Evolutionary conservation across 2,329 filamentous ascomycete genomes (phyloP).

Genomic region (Hymenoscyphus fraxineus): DNA sequence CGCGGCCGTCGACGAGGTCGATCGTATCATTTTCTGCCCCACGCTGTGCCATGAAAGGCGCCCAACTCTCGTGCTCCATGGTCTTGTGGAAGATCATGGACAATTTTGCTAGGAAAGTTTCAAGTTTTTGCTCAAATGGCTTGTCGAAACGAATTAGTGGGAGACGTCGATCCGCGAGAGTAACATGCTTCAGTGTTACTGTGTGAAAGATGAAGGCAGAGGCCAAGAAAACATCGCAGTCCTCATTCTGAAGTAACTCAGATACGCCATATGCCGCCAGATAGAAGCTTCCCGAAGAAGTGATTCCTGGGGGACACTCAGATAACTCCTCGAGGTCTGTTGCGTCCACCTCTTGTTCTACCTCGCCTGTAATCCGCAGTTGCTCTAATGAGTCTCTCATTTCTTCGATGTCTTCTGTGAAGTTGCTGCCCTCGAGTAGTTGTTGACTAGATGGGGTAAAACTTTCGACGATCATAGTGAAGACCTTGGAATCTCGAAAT

Average conservation of each 20-base stretch:
- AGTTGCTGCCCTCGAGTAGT: slow-evolving; percentile 17
- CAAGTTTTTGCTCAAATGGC: slow-evolving; percentile 34
- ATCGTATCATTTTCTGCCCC: slow-evolving; percentile 42
- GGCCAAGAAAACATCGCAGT: slow-evolving; percentile 31
- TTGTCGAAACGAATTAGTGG: slow-evolving; percentile 35
- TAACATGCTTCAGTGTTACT: slow-evolving; percentile 40
- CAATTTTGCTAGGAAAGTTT: slow-evolving; percentile 38
- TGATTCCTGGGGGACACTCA: slow-evolving; percentile 21
- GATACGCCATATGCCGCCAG: slow-evolving; percentile 29
- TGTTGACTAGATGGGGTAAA: slow-evolving; percentile 21
- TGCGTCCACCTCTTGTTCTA: slow-evolving; percentile 1
- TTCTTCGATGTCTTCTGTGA: slow-evolving; percentile 18
- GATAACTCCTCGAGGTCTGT: slow-evolving; percentile 16
- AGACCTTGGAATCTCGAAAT: slow-evolving; percentile 51
- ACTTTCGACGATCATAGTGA: slow-evolving; percentile 45
- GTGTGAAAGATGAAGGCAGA: slow-evolving; percentile 43
- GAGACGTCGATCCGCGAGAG: slow-evolving; percentile 39
- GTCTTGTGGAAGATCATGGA: slow-evolving; percentile 35
- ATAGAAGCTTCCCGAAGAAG: slow-evolving; percentile 37
- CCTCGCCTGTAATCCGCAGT: not conserved
- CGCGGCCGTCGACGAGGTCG: slow-evolving; percentile 54
- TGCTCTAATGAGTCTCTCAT: slow-evolving; percentile 14
- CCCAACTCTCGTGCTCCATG: slow-evolving; percentile 35
- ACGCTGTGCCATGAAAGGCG: slow-evolving; percentile 23
- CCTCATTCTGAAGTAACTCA: slow-evolving; percentile 33